These are phyloP conservation scores for Arthrobotrys sphaeroides DNA, from an alignment of 2,329 filamentous ascomycete genomes.

Conservation along the genomic window DNA sequence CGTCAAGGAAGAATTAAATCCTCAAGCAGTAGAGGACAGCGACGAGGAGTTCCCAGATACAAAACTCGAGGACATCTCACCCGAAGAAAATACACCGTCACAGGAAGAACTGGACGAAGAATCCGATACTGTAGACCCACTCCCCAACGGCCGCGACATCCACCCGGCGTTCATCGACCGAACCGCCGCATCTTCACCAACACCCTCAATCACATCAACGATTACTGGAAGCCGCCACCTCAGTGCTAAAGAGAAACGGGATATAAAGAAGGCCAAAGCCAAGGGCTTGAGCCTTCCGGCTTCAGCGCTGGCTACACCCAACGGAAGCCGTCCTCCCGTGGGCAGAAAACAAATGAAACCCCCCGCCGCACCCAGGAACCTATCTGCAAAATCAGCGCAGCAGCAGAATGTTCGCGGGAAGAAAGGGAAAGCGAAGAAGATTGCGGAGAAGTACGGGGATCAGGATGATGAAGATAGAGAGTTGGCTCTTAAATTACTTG, in stretches of 20 bases:
- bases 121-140: constrained; percentile 60
- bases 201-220: constrained; percentile 41
- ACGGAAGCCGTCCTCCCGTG: constrained; percentile 28
- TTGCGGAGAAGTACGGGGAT: constrained; percentile 86
- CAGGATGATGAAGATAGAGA: constrained; percentile 94
- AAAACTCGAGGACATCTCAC: constrained; percentile 58
- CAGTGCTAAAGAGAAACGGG: constrained; percentile 63
- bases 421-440: constrained; percentile 83
- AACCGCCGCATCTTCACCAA: constrained; percentile 37
- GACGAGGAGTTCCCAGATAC: constrained; percentile 62
- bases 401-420: constrained; percentile 73
- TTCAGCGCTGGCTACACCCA: constrained; percentile 30
- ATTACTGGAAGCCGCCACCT: constrained; percentile 59
- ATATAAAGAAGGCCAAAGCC: constrained; percentile 63
- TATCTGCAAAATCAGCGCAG: constrained; percentile 57
- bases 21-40: constrained; percentile 50
- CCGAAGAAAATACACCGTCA: constrained; percentile 53
- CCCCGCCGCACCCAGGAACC: constrained; percentile 43
- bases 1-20: constrained; percentile 1
- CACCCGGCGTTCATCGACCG: constrained; percentile 55
- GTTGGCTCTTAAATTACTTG: constrained; percentile 85
- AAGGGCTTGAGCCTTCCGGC: constrained; percentile 28
- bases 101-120: constrained; percentile 56
- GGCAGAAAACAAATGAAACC: constrained; percentile 55
- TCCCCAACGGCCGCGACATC: constrained; percentile 55